A percentile compares a stretch with the other conserved stretches of the same genome.
These are phyloP conservation scores for Datura wrightii DNA, from an alignment of 257 asterid genomes.

Conservation along the genomic window DNA sequence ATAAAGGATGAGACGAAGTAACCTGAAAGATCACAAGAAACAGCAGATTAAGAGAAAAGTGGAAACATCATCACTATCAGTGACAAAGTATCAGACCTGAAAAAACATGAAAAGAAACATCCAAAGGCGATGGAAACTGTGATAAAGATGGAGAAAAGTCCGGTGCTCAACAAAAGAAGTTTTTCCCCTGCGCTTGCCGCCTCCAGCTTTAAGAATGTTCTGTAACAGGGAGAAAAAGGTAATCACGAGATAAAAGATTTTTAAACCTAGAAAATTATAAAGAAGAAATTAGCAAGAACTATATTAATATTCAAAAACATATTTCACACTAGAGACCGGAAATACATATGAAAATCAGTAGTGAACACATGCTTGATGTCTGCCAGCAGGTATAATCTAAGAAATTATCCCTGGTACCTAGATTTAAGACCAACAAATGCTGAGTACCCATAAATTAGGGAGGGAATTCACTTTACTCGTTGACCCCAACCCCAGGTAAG, in stretches of 20 bases:
- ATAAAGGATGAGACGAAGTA: slow-evolving; percentile 11
- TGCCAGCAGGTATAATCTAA: not conserved
- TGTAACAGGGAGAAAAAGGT: slow-evolving; percentile 45
- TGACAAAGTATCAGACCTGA: slow-evolving; percentile 64
- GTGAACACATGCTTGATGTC: not conserved
- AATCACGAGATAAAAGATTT: slow-evolving; percentile 5
- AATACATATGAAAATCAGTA: slow-evolving; percentile 14
- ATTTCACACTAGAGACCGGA: not conserved
- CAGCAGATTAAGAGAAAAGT: slow-evolving; percentile 21
- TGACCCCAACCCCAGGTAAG: too few species aligned
- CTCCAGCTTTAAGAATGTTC: slow-evolving; percentile 70
- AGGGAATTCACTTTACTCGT: too few species aligned
- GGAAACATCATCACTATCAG: slow-evolving; percentile 10
- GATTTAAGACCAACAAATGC: not conserved
- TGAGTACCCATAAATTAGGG: not conserved
- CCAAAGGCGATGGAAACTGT: slow-evolving; percentile 99
- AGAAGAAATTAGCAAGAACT: slow-evolving; percentile 13
- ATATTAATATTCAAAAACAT: not conserved
- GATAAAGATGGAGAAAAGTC: slow-evolving; percentile 97
- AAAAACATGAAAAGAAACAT: slow-evolving; percentile 92
- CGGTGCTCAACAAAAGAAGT: slow-evolving; percentile 98
- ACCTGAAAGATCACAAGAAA: slow-evolving; percentile 15
- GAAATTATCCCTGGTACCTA: slow-evolving; percentile 9
- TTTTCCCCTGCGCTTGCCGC: slow-evolving; percentile 85
- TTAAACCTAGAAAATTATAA: slow-evolving; percentile 16